Conservation (phyloP, 495 filamentous ascomycete species). For the Coniosporium apollinis region DNA sequence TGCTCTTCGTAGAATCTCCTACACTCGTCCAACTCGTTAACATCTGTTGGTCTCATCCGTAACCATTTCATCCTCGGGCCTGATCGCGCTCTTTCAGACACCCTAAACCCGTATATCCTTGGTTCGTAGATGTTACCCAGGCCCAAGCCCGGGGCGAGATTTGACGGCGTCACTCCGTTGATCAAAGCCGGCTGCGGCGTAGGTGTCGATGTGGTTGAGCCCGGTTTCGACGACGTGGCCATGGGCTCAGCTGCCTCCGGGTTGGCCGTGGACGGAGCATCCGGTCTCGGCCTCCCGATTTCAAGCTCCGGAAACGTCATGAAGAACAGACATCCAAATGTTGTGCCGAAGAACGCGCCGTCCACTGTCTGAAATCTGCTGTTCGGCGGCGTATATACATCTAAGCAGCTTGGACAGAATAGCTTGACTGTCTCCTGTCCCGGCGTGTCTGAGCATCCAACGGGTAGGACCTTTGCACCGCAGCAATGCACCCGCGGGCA, state of each 20-base stretch:
- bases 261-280: not conserved
- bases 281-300: conserved; percentile 25
- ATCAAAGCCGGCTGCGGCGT: conserved; percentile 43
- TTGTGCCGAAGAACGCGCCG: conserved; percentile 94
- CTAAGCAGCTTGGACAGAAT: conserved; percentile 91
- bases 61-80: conserved; percentile 97
- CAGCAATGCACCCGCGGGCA: conserved; percentile 86
- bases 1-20: conserved; percentile 28
- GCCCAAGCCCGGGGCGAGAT: conserved; percentile 79
- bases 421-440: conserved; percentile 96
- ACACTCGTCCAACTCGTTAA: conserved; percentile 70
- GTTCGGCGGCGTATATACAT: conserved; percentile 94
- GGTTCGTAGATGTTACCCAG: conserved; percentile 76
- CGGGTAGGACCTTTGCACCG: conserved; percentile 73
- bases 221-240: conserved; percentile 9
- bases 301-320: conserved; percentile 96
- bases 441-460: conserved; percentile 82
- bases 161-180: conserved; percentile 69
- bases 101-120: conserved; percentile 89
- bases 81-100: conserved; percentile 68
- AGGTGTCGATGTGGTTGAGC: conserved; percentile 18
- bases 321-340: conserved; percentile 87
- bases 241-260: conserved; percentile 6
- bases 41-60: conserved; percentile 60
- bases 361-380: conserved; percentile 96